phyloP scores from a whole-genome alignment of 306 rosid genomes.

The Chamaecrista fasciculata region DNA sequence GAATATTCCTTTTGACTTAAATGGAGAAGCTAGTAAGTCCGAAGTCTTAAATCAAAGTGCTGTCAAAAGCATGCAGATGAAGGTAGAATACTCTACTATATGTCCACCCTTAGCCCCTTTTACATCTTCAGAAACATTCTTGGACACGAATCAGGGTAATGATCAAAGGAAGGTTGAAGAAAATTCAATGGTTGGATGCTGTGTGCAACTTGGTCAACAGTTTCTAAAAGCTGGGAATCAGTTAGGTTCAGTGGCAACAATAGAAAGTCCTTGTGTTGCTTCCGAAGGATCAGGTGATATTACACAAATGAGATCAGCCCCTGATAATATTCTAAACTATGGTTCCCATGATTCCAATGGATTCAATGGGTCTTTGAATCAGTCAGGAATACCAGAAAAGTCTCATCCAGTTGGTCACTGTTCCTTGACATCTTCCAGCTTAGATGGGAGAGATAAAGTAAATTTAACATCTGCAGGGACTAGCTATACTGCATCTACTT shows the following conservation, averaged over 20 bases:
- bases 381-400: conserved; percentile 38
- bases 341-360: conserved; percentile 35
- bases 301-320: conserved; percentile 40
- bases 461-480: conserved; percentile 38
- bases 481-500: conserved; percentile 21
- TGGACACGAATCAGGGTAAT: conserved; percentile 43
- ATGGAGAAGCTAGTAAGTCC: conserved; percentile 36
- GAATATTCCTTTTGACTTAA: conserved; percentile 46
- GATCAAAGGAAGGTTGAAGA: conserved; percentile 41
- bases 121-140: conserved; percentile 38
- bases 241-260: conserved; percentile 38
- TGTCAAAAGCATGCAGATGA: conserved; percentile 27
- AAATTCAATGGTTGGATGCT: conserved; percentile 31
- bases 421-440: conserved; percentile 43
- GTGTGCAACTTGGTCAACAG: conserved; percentile 39
- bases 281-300: conserved; percentile 62
- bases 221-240: conserved; percentile 37
- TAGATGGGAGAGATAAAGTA: conserved; percentile 40
- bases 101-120: conserved; percentile 32
- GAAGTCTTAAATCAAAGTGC: conserved; percentile 33
- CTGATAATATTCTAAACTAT: conserved; percentile 31
- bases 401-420: conserved; percentile 32
- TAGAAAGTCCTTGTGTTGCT: conserved; percentile 50
- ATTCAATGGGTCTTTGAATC: conserved; percentile 44
- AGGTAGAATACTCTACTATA: conserved; percentile 33